Conservation (phyloP, 2,329 filamentous ascomycete genomes). For the Diplodia corticola region DNA sequence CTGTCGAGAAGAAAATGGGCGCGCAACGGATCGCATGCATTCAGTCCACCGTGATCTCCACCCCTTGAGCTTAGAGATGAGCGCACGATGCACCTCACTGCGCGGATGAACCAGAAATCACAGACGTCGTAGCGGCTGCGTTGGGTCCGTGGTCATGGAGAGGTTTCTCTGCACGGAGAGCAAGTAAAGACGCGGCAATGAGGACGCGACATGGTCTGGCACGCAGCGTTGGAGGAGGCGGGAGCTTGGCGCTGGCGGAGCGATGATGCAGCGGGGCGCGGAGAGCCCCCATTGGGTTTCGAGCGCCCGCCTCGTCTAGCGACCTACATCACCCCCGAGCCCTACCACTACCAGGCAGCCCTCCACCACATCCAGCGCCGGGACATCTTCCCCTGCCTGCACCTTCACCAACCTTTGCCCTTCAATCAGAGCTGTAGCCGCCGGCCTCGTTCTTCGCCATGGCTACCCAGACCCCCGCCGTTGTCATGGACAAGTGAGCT, state of each 20-base stretch:
- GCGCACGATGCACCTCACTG: constrained; percentile 2
- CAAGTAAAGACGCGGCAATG: background rate
- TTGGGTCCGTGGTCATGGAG: background rate
- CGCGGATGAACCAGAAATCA: background rate
- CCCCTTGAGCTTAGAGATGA: constrained; percentile 9
- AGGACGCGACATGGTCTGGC: background rate
- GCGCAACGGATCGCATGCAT: background rate
- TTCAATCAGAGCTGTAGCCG: constrained; percentile 16
- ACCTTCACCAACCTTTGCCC: constrained; percentile 26
- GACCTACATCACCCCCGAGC: constrained; percentile 24
- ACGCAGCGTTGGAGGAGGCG: background rate
- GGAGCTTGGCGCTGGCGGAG: constrained; percentile 22
- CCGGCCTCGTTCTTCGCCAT: constrained; percentile 55
- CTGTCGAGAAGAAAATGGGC: background rate
- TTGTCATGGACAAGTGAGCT: constrained; percentile 99
- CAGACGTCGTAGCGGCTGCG: background rate
- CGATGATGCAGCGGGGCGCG: constrained; percentile 22
- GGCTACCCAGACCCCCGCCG: constrained; percentile 98
- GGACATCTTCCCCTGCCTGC: constrained; percentile 27
- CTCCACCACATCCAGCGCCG: constrained; percentile 11
- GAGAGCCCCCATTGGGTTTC: constrained; percentile 21
- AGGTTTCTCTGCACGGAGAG: background rate
- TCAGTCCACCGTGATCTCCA: constrained; percentile 6
- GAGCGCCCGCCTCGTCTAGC: constrained; percentile 21
- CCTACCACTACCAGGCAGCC: constrained; percentile 21